phyloP scores from a whole-genome alignment of 768 basidiomycete genomes.

The Wakefieldia striispora region DNA sequence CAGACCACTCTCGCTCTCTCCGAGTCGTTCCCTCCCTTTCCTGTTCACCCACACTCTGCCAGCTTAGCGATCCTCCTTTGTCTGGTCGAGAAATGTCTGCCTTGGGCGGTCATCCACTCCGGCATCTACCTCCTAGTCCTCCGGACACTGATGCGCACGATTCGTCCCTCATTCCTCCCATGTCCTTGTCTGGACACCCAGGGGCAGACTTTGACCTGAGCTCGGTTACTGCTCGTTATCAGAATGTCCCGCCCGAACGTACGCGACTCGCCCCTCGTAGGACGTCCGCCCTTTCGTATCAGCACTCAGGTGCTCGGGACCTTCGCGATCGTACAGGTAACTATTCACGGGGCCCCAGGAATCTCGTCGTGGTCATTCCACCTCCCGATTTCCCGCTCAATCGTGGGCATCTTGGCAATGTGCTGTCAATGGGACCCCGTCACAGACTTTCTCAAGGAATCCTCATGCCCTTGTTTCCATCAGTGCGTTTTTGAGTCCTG shows the following conservation, averaged over 20 bases:
- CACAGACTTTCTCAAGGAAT: conserved; percentile 66
- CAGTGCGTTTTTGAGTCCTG: conserved; percentile 39
- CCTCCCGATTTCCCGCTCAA: conserved; percentile 56
- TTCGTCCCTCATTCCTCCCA: not conserved
- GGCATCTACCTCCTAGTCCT: conserved; percentile 33
- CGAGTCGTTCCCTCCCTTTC: no score
- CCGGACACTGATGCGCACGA: conserved; percentile 36
- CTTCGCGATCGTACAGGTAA: conserved; percentile 35
- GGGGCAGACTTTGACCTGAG: conserved; percentile 15
- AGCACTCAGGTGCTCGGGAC: conserved; percentile 46
- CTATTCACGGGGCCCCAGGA: conserved; percentile 40
- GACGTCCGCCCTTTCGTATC: conserved; percentile 54
- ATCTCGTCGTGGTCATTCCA: conserved; percentile 67
- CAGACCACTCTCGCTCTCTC: no score
- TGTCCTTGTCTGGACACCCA: not conserved
- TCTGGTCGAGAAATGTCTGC: conserved; percentile 37
- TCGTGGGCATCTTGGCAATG: conserved; percentile 57
- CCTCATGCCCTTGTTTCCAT: conserved; percentile 73
- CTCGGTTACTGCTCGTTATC: not conserved
- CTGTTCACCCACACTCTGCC: not conserved
- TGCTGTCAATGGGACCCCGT: conserved; percentile 54
- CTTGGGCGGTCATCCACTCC: conserved; percentile 36
- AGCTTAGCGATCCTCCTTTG: no score
- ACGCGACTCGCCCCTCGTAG: conserved; percentile 37
- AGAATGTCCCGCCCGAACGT: conserved; percentile 7